A percentile compares a stretch with the other conserved stretches of the same genome.
Conservation (phyloP, 1,284 basidiomycete species). For the Austroboletus rostrupii region DNA sequence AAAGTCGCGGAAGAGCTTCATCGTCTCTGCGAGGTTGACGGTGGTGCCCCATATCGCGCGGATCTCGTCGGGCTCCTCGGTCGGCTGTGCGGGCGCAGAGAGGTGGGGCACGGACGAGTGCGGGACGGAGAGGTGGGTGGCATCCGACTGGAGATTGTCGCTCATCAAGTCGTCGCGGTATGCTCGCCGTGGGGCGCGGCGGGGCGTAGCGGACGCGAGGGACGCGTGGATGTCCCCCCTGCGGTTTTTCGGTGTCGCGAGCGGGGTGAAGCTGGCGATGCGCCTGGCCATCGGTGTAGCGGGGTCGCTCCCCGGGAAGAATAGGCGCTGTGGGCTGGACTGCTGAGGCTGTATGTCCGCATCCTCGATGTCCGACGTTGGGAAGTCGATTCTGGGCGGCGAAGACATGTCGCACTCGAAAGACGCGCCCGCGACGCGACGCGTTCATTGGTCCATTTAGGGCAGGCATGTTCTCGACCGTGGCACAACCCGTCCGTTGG, state of each 20-base stretch:
- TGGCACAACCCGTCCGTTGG: constrained; percentile 16
- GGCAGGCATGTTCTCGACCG: constrained; percentile 23
- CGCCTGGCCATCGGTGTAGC: constrained; percentile 58
- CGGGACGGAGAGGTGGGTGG: constrained; percentile 52
- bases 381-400: constrained; percentile 63
- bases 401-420: constrained; percentile 55
- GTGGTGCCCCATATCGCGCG: constrained; percentile 97
- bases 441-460: constrained; percentile 34
- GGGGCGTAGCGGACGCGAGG: constrained; percentile 22
- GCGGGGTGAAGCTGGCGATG: constrained; percentile 25
- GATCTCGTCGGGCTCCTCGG: constrained; percentile 73
- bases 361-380: constrained; percentile 56
- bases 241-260: constrained; percentile 23
- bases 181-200: constrained; percentile 16
- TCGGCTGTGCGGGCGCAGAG: constrained; percentile 57
- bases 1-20: constrained; percentile 89
- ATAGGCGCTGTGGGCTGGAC: constrained; percentile 21
- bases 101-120: constrained; percentile 62
- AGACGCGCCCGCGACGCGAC: constrained; percentile 42
- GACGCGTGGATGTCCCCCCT: constrained; percentile 28
- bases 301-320: constrained; percentile 33
- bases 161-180: constrained; percentile 23
- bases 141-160: constrained; percentile 52
- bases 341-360: constrained; percentile 46
- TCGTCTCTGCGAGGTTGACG: constrained; percentile 86